phyloP scores from a whole-genome alignment of 345 rosid species.

The Citropsis articulata region DNA sequence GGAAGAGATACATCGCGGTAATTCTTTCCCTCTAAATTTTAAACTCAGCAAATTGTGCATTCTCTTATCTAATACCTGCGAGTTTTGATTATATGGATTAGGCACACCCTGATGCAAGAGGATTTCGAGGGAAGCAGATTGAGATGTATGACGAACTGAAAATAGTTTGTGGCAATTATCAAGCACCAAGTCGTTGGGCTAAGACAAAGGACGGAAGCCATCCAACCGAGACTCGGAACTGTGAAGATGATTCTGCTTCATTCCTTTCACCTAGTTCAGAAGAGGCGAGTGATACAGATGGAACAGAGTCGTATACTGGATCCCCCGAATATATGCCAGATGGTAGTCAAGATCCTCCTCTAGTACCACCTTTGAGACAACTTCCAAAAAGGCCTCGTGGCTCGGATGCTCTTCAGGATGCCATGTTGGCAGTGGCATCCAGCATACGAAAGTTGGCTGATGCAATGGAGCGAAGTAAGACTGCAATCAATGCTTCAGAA shows the following conservation, averaged over 20 bases:
- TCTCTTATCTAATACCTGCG: background rate
- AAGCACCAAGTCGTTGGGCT: conserved; percentile 61
- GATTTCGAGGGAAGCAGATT: conserved; percentile 73
- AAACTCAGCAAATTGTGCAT: background rate
- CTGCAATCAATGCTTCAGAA: conserved; percentile 48
- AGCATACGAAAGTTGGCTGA: conserved; percentile 74
- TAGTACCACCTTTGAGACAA: conserved; percentile 52
- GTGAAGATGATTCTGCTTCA: conserved; percentile 75
- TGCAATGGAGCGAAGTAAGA: conserved; percentile 62
- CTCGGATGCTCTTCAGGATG: conserved; percentile 65
- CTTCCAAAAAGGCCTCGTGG: conserved; percentile 52
- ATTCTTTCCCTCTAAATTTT: conserved; percentile 19
- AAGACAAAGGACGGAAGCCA: conserved; percentile 62
- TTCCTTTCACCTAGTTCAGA: conserved; percentile 62
- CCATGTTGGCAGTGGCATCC: conserved; percentile 69
- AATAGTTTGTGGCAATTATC: conserved; percentile 80
- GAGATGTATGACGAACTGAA: conserved; percentile 82
- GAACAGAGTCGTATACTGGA: conserved; percentile 68
- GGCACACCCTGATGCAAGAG: conserved; percentile 79
- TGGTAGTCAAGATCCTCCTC: conserved; percentile 56
- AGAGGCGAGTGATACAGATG: conserved; percentile 71
- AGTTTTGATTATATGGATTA: conserved; percentile 27
- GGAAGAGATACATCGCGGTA: conserved; percentile 81
- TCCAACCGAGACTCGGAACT: conserved; percentile 37
- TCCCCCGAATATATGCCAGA: conserved; percentile 49